A percentile compares a stretch with the other conserved stretches of the same genome.
phyloP scores from a whole-genome alignment of 73 alveolate genomes.

The Tetrahymena malaccensis region DNA sequence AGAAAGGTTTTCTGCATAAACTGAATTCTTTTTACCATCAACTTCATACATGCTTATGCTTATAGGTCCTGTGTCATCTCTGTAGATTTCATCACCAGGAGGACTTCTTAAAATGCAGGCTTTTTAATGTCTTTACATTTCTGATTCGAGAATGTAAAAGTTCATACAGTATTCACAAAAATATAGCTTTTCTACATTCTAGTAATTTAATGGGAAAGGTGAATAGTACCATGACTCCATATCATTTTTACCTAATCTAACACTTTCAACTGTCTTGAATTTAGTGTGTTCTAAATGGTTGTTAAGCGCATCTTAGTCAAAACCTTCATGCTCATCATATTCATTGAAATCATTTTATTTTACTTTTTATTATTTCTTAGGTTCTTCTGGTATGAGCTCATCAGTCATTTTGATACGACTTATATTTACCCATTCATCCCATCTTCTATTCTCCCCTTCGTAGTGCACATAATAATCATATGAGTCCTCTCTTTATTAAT shows the following conservation, averaged over 20 bases:
- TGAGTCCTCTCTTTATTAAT: constrained; percentile 2
- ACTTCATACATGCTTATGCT: constrained; percentile 94
- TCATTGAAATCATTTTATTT: constrained; percentile 25
- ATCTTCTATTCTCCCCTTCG: constrained; percentile 74
- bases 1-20: constrained; percentile 94
- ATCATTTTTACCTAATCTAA: constrained; percentile 69
- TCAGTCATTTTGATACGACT: constrained; percentile 39
- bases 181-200: constrained; percentile 70
- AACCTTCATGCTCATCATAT: constrained; percentile 82
- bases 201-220: constrained; percentile 92
- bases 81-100: constrained; percentile 96
- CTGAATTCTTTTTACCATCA: constrained; percentile 82
- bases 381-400: constrained; percentile 37
- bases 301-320: constrained; percentile 54
- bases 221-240: constrained; percentile 93
- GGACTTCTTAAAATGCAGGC: constrained; percentile 73
- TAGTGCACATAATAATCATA: constrained; percentile 79
- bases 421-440: constrained; percentile 82
- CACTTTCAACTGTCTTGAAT: constrained; percentile 69
- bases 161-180: constrained; percentile 79
- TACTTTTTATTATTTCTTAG: not conserved
- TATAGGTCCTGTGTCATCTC: constrained; percentile 49
- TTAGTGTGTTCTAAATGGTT: constrained; percentile 83
- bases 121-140: constrained; percentile 58
- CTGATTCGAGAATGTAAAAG: constrained; percentile 45